These are phyloP conservation scores for Flaveria brownii DNA, from an alignment of 129 eudicot genomes.

Conservation along the genomic window DNA sequence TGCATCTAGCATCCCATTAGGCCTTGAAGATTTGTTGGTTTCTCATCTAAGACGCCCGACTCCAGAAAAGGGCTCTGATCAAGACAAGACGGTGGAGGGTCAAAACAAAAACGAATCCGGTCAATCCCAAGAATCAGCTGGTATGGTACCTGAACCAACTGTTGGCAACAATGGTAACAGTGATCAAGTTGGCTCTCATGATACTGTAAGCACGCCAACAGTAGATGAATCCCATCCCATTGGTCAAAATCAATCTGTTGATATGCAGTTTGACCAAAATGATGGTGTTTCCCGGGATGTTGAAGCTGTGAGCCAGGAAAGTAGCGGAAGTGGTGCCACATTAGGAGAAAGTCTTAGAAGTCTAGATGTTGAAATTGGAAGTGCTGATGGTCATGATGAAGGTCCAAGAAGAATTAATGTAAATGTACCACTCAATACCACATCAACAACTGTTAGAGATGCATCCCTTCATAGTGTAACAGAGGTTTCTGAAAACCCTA, in stretches of 20 bases:
- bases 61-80: conserved; percentile 57
- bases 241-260: conserved; percentile 61
- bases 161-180: conserved; percentile 41
- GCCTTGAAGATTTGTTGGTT: conserved; percentile 85
- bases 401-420: conserved; percentile 69
- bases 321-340: conserved; percentile 96
- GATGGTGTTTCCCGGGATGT: conserved; percentile 77
- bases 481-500: conserved; percentile 79
- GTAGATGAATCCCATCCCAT: conserved; percentile 42
- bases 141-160: conserved; percentile 48
- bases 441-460: conserved; percentile 58
- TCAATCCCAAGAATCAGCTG: conserved; percentile 46
- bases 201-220: conserved; percentile 38
- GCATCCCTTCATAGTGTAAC: conserved; percentile 77
- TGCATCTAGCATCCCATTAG: conserved; percentile 76
- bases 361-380: conserved; percentile 97
- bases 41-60: conserved; percentile 67
- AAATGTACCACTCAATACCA: conserved; percentile 43
- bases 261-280: conserved; percentile 79
- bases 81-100: conserved; percentile 43
- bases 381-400: conserved; percentile 99
- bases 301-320: conserved; percentile 97
- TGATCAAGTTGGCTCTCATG: conserved; percentile 39
- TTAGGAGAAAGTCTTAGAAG: conserved; percentile 95
- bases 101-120: conserved; percentile 51